Percentiles rank a stretch among this genome's conserved stretches.
phyloP scores from a whole-genome alignment of 495 filamentous ascomycete genomes.

The Aspergillus homomorphus region DNA sequence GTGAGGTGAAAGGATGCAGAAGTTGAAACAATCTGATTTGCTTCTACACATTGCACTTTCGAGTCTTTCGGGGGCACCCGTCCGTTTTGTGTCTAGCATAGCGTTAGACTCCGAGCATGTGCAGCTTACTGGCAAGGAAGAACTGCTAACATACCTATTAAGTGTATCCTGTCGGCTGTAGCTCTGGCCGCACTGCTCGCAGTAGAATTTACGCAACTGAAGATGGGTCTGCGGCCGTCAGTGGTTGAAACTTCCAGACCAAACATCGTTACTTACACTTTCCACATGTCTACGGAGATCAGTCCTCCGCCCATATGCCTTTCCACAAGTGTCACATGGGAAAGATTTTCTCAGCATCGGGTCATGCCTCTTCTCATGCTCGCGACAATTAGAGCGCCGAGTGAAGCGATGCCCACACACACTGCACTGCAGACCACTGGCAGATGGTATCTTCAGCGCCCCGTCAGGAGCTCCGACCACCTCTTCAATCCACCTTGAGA shows the following conservation, averaged over 20 bases:
- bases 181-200: slow-evolving; percentile 65
- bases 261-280: slow-evolving; percentile 54
- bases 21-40: no score
- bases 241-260: background rate
- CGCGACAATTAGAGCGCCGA: slow-evolving; percentile 84
- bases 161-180: slow-evolving; percentile 86
- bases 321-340: slow-evolving; percentile 58
- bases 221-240: slow-evolving; percentile 57
- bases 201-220: slow-evolving; percentile 67
- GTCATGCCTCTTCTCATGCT: slow-evolving; percentile 88
- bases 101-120: slow-evolving; percentile 5
- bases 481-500: slow-evolving; percentile 15
- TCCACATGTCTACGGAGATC: slow-evolving; percentile 80
- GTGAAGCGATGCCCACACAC: slow-evolving; percentile 80
- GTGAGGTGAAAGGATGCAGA: no score
- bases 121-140: background rate
- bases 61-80: slow-evolving; percentile 14
- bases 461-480: slow-evolving; percentile 15
- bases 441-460: slow-evolving; percentile 16
- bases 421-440: slow-evolving; percentile 63
- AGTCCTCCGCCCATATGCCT: slow-evolving; percentile 60
- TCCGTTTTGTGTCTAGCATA: slow-evolving; percentile 19
- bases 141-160: slow-evolving; percentile 55
- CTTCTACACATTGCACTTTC: background rate
- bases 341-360: slow-evolving; percentile 68